phyloP scores from a whole-genome alignment of 352 stramenopile species.

The Phytophthora tubulina region DNA sequence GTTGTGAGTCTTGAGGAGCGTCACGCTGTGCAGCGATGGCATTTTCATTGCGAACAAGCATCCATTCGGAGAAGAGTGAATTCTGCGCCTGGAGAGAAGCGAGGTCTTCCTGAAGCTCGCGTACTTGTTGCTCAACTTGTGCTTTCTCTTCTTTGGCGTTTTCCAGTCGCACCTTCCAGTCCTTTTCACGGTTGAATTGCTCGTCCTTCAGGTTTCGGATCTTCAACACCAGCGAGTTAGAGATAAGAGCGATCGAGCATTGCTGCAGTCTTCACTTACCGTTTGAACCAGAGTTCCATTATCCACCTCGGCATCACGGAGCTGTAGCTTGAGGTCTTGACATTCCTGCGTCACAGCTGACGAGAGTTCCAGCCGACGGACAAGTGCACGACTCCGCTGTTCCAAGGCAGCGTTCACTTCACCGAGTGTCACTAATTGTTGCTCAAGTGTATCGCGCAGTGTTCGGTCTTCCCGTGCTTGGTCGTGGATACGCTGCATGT shows the following conservation, averaged over 20 bases:
- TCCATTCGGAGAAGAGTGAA: slow-evolving; percentile 79
- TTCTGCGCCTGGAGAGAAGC: slow-evolving; percentile 69
- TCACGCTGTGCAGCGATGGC: slow-evolving; percentile 45
- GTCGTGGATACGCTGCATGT: slow-evolving; percentile 53
- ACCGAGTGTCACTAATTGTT: slow-evolving; percentile 76
- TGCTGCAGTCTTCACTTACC: slow-evolving; percentile 29
- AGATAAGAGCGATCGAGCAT: not conserved
- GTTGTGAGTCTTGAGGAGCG: slow-evolving; percentile 6
- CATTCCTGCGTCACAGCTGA: slow-evolving; percentile 56
- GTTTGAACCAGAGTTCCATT: slow-evolving; percentile 78
- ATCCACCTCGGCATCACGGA: slow-evolving; percentile 71
- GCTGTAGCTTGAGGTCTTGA: slow-evolving; percentile 71
- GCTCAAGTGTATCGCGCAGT: slow-evolving; percentile 65
- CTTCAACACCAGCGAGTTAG: slow-evolving; percentile 32
- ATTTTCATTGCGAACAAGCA: slow-evolving; percentile 80
- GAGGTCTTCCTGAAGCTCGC: slow-evolving; percentile 71
- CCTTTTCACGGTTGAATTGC: slow-evolving; percentile 66
- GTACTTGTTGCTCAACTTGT: slow-evolving; percentile 50
- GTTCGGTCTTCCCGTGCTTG: slow-evolving; percentile 61
- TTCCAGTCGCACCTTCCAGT: slow-evolving; percentile 73
- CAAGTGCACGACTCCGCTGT: slow-evolving; percentile 72
- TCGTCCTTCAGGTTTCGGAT: slow-evolving; percentile 80
- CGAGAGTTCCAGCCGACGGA: slow-evolving; percentile 69
- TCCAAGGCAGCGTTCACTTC: slow-evolving; percentile 82
- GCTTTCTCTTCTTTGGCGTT: slow-evolving; percentile 58